phyloP scores from a whole-genome alignment of 805 yeast genomes.

The Kluyveromyces nonfermentans region DNA sequence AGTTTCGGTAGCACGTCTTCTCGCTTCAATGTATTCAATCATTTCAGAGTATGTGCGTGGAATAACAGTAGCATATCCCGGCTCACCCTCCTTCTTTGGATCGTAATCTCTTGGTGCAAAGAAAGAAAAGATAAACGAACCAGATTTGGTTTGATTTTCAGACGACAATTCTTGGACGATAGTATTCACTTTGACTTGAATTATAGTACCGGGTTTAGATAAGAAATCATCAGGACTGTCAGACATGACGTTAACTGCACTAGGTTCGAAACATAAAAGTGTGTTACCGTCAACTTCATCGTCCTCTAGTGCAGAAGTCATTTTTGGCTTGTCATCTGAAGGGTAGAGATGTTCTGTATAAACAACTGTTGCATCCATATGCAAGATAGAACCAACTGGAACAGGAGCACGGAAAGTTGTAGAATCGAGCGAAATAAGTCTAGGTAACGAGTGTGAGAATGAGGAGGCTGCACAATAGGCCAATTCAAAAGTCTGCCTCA shows the following conservation, averaged over 20 bases:
- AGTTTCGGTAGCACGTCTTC: conserved; percentile 81
- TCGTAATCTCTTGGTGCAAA: conserved; percentile 58
- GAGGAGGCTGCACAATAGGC: conserved; percentile 92
- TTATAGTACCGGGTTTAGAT: conserved; percentile 72
- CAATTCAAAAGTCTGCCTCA: conserved; percentile 87
- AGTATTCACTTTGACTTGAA: conserved; percentile 86
- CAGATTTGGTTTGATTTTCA: conserved; percentile 58
- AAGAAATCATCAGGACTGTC: conserved; percentile 48
- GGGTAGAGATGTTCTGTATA: conserved; percentile 75
- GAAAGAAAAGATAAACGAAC: conserved; percentile 82
- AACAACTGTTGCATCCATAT: conserved; percentile 71
- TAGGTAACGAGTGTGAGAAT: conserved; percentile 73
- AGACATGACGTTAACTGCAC: conserved; percentile 45
- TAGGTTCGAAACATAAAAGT: conserved; percentile 42
- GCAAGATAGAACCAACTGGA: conserved; percentile 87
- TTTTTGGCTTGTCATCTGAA: conserved; percentile 15
- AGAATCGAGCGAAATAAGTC: conserved; percentile 83
- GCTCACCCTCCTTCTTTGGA: conserved; percentile 28
- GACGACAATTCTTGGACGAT: conserved; percentile 60
- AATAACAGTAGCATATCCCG: conserved; percentile 66
- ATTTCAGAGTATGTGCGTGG: conserved; percentile 87
- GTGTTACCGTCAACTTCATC: conserved; percentile 16
- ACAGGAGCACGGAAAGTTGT: conserved; percentile 92
- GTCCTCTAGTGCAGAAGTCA: conserved; percentile 22
- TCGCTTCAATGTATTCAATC: conserved; percentile 85